Evolutionary conservation across 2,329 filamentous ascomycete species (phyloP).

Genomic region (Botrytis tulipae): DNA sequence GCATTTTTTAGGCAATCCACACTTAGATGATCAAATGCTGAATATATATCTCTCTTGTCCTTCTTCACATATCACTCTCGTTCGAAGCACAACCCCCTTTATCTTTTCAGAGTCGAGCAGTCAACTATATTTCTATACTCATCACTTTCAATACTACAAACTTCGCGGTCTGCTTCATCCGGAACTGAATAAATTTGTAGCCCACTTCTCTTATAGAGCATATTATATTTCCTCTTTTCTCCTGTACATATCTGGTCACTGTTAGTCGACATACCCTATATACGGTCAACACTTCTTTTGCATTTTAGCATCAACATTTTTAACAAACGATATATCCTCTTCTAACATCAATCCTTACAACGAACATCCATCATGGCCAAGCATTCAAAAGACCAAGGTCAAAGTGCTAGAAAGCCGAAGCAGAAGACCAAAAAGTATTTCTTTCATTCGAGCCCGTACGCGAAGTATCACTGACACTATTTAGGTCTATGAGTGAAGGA

Average conservation of each 20-base stretch:
- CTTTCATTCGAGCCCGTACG: neutral
- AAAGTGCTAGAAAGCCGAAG: neutral
- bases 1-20: neutral
- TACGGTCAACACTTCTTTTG: neutral
- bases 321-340: neutral
- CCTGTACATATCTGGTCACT: neutral
- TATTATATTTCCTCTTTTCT: neutral
- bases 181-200: no score
- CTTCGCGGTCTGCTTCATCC: neutral
- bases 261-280: neutral
- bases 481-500: neutral
- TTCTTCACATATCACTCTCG: no score
- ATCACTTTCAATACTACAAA: neutral
- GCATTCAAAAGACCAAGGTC: neutral
- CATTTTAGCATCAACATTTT: no score
- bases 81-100: neutral
- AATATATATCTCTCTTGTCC: neutral
- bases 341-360: neutral
- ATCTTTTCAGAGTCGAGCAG: neutral
- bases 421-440: neutral
- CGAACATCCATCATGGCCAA: constrained; percentile 1
- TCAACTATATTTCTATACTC: neutral
- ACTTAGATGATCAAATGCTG: neutral
- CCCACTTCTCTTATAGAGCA: neutral
- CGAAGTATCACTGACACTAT: neutral